phyloP scores from a whole-genome alignment of 2,329 filamentous ascomycete species.

The Colletotrichum higginsianum region DNA sequence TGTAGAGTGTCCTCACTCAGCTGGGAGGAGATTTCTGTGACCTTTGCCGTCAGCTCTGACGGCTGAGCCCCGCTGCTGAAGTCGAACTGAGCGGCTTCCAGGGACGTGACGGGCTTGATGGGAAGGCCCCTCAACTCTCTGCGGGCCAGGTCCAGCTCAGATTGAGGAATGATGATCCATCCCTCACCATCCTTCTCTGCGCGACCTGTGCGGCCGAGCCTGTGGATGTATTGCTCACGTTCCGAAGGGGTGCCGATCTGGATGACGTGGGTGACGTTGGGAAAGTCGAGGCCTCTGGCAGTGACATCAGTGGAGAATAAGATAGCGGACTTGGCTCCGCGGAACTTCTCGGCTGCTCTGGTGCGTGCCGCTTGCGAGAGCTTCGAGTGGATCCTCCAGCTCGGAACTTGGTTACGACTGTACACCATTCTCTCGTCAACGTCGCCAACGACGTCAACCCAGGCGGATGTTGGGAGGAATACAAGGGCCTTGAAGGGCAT shows the following conservation, averaged over 20 bases:
- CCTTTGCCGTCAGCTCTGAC: slow-evolving; percentile 50
- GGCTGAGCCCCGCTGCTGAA: slow-evolving; percentile 47
- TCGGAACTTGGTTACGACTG: slow-evolving; percentile 61
- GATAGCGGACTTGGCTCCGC: slow-evolving; percentile 71
- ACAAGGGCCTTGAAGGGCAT: slow-evolving; percentile 95
- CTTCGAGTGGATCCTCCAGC: slow-evolving; percentile 82
- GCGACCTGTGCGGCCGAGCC: slow-evolving; percentile 82
- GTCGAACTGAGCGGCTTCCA: slow-evolving; percentile 69
- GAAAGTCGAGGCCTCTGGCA: slow-evolving; percentile 87
- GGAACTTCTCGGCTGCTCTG: slow-evolving; percentile 79
- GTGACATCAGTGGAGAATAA: slow-evolving; percentile 86
- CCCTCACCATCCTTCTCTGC: slow-evolving; percentile 81
- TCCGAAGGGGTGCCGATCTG: slow-evolving; percentile 77
- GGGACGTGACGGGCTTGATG: slow-evolving; percentile 67
- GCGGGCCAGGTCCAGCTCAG: slow-evolving; percentile 66
- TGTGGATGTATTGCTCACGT: slow-evolving; percentile 82
- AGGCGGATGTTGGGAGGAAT: slow-evolving; percentile 86
- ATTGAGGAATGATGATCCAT: slow-evolving; percentile 74
- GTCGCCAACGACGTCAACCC: slow-evolving; percentile 76
- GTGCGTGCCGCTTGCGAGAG: slow-evolving; percentile 81
- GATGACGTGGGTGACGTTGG: slow-evolving; percentile 84
- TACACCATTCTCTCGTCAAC: slow-evolving; percentile 53
- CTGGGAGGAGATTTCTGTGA: slow-evolving; percentile 54
- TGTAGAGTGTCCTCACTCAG: slow-evolving; percentile 51
- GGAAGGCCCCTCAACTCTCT: slow-evolving; percentile 71